Conservation (phyloP, 208 protist genomes). For the Vickermania ingenoplastis region DNA sequence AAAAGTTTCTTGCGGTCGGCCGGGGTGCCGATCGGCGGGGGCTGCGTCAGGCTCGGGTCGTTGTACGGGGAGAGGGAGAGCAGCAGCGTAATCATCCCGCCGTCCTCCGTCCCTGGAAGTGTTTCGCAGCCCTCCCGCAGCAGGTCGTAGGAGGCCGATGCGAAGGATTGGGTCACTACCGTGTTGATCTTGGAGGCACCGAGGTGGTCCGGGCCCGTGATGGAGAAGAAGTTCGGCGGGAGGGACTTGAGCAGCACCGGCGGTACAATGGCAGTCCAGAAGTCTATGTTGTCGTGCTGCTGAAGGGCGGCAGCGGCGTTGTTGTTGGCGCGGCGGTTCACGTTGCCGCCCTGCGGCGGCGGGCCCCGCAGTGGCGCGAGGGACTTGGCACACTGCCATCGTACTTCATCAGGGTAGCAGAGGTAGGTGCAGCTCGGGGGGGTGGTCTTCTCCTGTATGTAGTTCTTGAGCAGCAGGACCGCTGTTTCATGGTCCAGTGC, state of each 20-base stretch:
- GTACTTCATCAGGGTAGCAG: constrained; percentile 49
- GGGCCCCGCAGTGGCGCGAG: constrained; percentile 17
- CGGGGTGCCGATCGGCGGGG: constrained; percentile 14
- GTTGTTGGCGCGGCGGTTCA: constrained; percentile 10
- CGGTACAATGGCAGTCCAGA: constrained; percentile 49
- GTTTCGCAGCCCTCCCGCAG: constrained; percentile 2
- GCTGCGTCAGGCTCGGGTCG: constrained; percentile 23
- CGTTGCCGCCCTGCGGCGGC: constrained; percentile 3
- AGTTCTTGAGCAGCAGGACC: constrained; percentile 31
- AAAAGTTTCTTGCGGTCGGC: constrained; percentile 22
- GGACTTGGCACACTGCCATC: constrained; percentile 16
- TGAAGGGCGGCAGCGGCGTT: constrained; percentile 7
- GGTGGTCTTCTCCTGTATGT: constrained; percentile 48
- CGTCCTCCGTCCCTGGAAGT: neutral
- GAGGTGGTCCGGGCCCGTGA: constrained; percentile 23
- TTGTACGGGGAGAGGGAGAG: constrained; percentile 51
- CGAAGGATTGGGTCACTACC: constrained; percentile 44
- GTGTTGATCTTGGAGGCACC: constrained; percentile 59
- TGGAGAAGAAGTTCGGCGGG: constrained; percentile 28
- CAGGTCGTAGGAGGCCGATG: constrained; percentile 2
- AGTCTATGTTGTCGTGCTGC: constrained; percentile 21
- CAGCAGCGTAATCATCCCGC: constrained; percentile 23
- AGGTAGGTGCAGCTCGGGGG: constrained; percentile 56
- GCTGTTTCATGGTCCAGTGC: constrained; percentile 55
- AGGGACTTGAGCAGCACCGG: constrained; percentile 49